These are phyloP conservation scores for Kodamaea fukazawae DNA, from an alignment of 805 yeast species.

Conservation along the genomic window DNA sequence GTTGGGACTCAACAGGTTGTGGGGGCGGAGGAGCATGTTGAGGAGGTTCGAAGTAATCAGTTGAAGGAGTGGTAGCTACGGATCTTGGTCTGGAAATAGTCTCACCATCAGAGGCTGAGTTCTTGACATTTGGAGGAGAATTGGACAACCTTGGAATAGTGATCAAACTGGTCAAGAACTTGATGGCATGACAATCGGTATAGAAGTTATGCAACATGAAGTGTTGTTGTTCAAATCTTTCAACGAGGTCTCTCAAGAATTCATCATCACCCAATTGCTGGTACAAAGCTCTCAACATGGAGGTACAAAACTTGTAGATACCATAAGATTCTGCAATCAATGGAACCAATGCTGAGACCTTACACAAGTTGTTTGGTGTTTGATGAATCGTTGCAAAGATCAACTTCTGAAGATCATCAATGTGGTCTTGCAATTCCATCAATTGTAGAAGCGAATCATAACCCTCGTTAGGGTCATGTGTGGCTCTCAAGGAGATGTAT, in stretches of 20 bases:
- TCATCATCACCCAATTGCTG: slow-evolving; percentile 70
- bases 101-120: slow-evolving; percentile 39
- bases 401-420: slow-evolving; percentile 73
- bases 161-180: slow-evolving; percentile 75
- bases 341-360: slow-evolving; percentile 84
- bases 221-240: slow-evolving; percentile 69
- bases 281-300: slow-evolving; percentile 88
- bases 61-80: slow-evolving; percentile 17
- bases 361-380: slow-evolving; percentile 65
- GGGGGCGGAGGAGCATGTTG: slow-evolving; percentile 44
- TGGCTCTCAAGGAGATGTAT: slow-evolving; percentile 80
- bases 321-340: slow-evolving; percentile 90
- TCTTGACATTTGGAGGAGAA: slow-evolving; percentile 58
- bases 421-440: slow-evolving; percentile 79
- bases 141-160: slow-evolving; percentile 68
- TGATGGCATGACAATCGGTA: slow-evolving; percentile 84
- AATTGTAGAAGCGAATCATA: slow-evolving; percentile 84
- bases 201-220: slow-evolving; percentile 76
- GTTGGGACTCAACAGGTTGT: slow-evolving; percentile 45
- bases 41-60: slow-evolving; percentile 38
- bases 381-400: slow-evolving; percentile 70
- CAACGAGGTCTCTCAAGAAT: slow-evolving; percentile 70
- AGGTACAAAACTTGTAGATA: slow-evolving; percentile 80
- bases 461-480: slow-evolving; percentile 93
- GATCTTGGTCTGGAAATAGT: slow-evolving; percentile 33